Conservation (phyloP, 2,329 filamentous ascomycete species). For the Colletotrichum truncatum region DNA sequence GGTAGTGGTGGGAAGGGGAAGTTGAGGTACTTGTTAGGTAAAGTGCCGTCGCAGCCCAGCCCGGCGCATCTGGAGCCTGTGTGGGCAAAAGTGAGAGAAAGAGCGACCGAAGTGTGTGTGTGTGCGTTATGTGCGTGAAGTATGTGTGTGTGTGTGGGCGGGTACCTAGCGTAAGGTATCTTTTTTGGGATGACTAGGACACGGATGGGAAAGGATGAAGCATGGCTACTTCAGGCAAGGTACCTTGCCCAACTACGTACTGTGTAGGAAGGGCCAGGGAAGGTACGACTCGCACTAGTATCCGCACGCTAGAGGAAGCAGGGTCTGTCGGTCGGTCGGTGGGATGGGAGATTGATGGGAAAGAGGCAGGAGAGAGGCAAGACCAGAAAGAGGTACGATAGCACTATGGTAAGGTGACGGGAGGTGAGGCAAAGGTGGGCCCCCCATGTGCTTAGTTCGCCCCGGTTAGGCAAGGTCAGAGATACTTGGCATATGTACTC, state of each 20-base stretch:
- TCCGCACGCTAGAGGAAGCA: slow-evolving; percentile 7
- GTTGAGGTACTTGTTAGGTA: slow-evolving; percentile 31
- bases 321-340: slow-evolving; percentile 1
- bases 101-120: slow-evolving; percentile 9
- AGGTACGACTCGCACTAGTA: slow-evolving; percentile 1
- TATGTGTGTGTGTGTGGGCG: slow-evolving; percentile 12
- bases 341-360: slow-evolving; percentile 16
- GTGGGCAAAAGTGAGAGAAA: slow-evolving; percentile 10
- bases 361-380: slow-evolving; percentile 2
- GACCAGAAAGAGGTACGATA: slow-evolving; percentile 12
- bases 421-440: slow-evolving; percentile 11
- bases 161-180: slow-evolving; percentile 24
- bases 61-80: slow-evolving; percentile 14
- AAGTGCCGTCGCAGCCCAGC: slow-evolving; percentile 25
- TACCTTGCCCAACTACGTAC: neutral
- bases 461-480: neutral
- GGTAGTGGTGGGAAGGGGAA: slow-evolving; percentile 26
- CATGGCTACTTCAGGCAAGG: slow-evolving; percentile 2
- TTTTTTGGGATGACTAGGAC: neutral
- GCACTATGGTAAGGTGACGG: neutral
- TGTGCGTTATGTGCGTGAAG: neutral
- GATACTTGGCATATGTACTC: neutral
- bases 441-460: neutral
- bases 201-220: neutral
- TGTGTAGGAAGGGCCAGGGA: neutral